Evolutionary conservation across 305 asterid genomes (phyloP), one percentile per base, ranked within the genome.

Genomic region (Andrographis paniculata): DNA sequence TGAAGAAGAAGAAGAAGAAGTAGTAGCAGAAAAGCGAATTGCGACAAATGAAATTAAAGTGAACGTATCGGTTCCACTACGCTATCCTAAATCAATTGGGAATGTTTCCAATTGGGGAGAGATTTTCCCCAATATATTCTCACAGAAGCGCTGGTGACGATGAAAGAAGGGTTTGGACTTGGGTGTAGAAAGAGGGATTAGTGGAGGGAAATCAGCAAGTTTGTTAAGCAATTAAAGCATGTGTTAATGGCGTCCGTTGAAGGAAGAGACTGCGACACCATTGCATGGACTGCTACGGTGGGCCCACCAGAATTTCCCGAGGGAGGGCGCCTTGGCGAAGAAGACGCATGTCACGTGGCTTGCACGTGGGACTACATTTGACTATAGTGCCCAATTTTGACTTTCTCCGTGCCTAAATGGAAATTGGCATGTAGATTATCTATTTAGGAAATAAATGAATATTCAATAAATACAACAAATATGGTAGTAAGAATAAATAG

Each of bases 21-120:
- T n/a, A 50, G 55, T 24, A 55, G 48, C 68, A 54, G 48, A 59
- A 54, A 43, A 7, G 5, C 28, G 49, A 19, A 27, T 22, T 24
- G 30, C 8, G n/a, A 24, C 30, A 3, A 17, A 36, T 4, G 65
- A 62, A 51, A 45, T 58, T 40, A 61, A 59, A 55, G 72, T n/a
- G 44, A 63, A 57, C 64, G 77, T 70, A 62, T 62, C 75, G 61
- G 67, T 45, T 65, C 66, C 57, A 59, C 62, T 60, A 69, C 76
- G 87, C 50, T 58, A 59, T 28, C 51, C 13, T 11, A 51, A 46
- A 31, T 5, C 14, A 40, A 48, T 3, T n/a, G n/a, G n/a, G n/a
- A n/a, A n/a, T n/a, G n/a, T n/a, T n/a, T n/a, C n/a, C n/a, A n/a
- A n/a, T n/a, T n/a, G n/a, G n/a, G n/a, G n/a, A n/a, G n/a, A n/a